Evolutionary conservation across 208 protist species (phyloP).

Genomic region (Tritrichomonas foetus): DNA sequence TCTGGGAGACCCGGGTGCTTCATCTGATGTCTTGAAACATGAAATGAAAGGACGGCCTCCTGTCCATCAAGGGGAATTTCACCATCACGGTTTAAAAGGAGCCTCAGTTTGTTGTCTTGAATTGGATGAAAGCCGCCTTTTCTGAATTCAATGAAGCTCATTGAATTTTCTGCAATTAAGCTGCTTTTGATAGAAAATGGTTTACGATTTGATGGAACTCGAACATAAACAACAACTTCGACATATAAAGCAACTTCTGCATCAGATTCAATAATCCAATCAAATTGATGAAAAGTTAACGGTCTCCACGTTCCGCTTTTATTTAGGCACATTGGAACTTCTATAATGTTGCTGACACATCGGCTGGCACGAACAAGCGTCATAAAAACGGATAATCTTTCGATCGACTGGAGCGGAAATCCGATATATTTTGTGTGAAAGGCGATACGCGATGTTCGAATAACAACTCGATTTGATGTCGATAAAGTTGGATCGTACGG

Average conservation of each 20-base stretch:
- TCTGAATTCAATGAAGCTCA: background rate
- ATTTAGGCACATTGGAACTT: background rate
- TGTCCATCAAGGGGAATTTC: background rate
- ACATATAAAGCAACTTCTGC: background rate
- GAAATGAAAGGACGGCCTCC: background rate
- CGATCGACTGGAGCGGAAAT: background rate
- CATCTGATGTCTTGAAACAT: background rate
- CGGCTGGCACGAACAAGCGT: background rate
- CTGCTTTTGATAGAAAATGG: background rate
- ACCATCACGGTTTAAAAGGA: background rate
- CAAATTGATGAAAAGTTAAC: constrained; percentile 17
- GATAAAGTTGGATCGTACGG: background rate
- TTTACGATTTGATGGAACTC: background rate
- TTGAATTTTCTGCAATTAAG: background rate
- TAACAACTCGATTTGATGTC: background rate
- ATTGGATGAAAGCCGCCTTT: background rate
- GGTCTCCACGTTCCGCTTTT: background rate
- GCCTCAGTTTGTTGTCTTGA: background rate
- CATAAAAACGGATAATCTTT: background rate
- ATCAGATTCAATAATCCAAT: background rate
- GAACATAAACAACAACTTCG: background rate
- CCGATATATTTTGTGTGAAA: background rate
- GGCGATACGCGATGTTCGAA: background rate
- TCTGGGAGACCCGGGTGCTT: background rate
- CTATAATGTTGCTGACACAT: background rate